Base-by-base conservation (phyloP, 1,139 yeast genomes). In the Trichomonascaceae sp. region DNA sequence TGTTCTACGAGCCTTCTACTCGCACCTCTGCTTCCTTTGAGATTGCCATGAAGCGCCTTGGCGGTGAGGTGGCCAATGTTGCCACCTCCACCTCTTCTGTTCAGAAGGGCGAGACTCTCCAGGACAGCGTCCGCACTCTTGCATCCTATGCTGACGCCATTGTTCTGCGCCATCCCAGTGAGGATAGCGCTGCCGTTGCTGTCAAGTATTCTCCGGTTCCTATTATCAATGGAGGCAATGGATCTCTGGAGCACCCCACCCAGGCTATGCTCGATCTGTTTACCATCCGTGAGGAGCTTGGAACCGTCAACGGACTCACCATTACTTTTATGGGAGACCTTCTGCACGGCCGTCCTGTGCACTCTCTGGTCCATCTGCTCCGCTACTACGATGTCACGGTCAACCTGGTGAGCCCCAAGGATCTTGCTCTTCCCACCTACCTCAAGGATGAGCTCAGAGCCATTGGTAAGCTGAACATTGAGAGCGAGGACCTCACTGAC, bases 21-120 rank as follows among this genome's bases (percentile, higher is more conserved):
- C 74, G 99, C 62, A 92, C 99, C 22, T 74, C 93, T 13, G 76
- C 96, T 16, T 87, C 97, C 2, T 92, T 92, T 57, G 94, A 92
- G 59, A 95, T 96, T 49, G 99, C 99, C 42, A 92, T 92, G 98
- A 97, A 92, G 69, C 80, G 99, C 66, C 71, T 92, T 51, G 99
- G 99, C 59, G 99, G 99, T 56, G 76, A 94, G 60, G 95, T 87
- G 46, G 81, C 92, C 47, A 73, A 93, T 35, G 79, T 92, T 44
- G 69, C 82, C 44, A 80, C 92, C 40, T 74, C 72, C 41, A 69
- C 89, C 30, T 85, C 97, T 15, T 84, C 96, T 17, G 94, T 87
- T 35, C 82, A 84, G 66, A 92, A 92, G 70, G 99, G 99, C 45
- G 99, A 92, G 68, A 81, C 97, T 33, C 69, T 92, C 52, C 97